phyloP scores from a whole-genome alignment of 495 filamentous ascomycete species.

The Xylaria nigripes region DNA sequence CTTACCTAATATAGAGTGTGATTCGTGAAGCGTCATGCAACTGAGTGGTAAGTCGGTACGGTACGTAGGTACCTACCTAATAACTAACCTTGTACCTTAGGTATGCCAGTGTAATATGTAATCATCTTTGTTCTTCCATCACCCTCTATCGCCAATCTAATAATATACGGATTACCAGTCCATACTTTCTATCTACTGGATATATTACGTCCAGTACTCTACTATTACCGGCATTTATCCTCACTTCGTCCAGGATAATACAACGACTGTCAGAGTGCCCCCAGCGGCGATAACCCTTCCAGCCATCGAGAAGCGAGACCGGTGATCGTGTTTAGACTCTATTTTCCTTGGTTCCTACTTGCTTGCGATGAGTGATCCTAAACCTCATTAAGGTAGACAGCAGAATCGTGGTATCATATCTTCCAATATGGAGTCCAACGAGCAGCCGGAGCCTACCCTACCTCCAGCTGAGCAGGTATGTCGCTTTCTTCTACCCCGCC shows the following conservation, averaged over 20 bases:
- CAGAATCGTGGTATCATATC: not conserved
- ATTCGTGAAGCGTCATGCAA: too few relatives aligned
- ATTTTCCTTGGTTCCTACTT: not conserved
- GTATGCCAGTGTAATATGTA: not conserved
- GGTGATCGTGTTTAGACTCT: not conserved
- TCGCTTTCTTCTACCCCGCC: not conserved
- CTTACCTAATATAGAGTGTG: too few relatives aligned
- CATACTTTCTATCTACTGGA: not conserved
- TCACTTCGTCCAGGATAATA: not conserved
- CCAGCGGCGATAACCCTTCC: not conserved
- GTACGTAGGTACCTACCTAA: too few relatives aligned
- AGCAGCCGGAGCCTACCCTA: slow-evolving; percentile 15
- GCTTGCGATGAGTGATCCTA: slow-evolving; percentile 2
- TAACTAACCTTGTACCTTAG: too few relatives aligned
- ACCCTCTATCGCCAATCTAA: slow-evolving; percentile 6
- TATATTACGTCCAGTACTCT: not conserved
- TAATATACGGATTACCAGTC: too few relatives aligned
- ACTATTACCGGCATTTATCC: too few relatives aligned
- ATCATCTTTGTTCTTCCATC: slow-evolving; percentile 7
- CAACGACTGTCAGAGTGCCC: not conserved
- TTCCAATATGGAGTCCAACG: slow-evolving; percentile 21
- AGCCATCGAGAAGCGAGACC: not conserved
- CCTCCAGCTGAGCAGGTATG: slow-evolving; percentile 26
- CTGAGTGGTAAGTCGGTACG: too few relatives aligned
- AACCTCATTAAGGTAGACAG: slow-evolving; percentile 1